Evolutionary conservation across 2,329 filamentous ascomycete species (phyloP), one percentile per base, ranked within the genome.

Genomic region (Metarhizium robertsii): DNA sequence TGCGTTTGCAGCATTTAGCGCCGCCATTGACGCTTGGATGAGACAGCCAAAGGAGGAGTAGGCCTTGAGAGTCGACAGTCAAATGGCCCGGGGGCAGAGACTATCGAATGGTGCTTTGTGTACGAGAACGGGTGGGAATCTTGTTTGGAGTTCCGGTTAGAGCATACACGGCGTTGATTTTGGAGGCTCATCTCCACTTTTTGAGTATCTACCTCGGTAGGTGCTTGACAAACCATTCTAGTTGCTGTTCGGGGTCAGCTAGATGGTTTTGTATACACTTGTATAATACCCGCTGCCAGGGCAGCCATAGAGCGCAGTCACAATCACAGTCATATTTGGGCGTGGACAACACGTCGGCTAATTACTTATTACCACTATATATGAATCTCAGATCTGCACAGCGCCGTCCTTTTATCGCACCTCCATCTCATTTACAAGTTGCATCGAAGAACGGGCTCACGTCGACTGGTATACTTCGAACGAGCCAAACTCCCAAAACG

Each of bases 21-120:
- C 88, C 14, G 92, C 92, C 0, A 96, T 97, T 68, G 92, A 97
- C 78, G 84, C 84, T 40, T 96, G 90, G 69, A 90, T 96, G 90
- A 75, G 88, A 64, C 86, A 87, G 78, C 87, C 88, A 61, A 83
- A 75, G 69, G 83, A 85, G 51, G 79, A 83, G 57, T 79, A 75
- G 25, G 20, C 25, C 18, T 30, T 8, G 5, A 20, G 7, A 11
- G 7, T 8, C 7, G 2, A 13, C 3, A 25, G 25, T 25, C 25
- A 25, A 20, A 18, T 30, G 20, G 25, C 16, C 1, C 45, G 45
- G 6, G 8, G 20, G 25, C 20, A 6, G 25, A 20, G n/a, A 20
- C 7, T n/a, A 13, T 18, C 16, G 16, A 18, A 45, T 14, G 45
- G 25, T 30, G 45, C 45, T 14, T 25, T 11, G 45, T 29, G 45